Evolutionary conservation across 768 basidiomycete genomes (phyloP).

Genomic region (Calvatia gigantea): DNA sequence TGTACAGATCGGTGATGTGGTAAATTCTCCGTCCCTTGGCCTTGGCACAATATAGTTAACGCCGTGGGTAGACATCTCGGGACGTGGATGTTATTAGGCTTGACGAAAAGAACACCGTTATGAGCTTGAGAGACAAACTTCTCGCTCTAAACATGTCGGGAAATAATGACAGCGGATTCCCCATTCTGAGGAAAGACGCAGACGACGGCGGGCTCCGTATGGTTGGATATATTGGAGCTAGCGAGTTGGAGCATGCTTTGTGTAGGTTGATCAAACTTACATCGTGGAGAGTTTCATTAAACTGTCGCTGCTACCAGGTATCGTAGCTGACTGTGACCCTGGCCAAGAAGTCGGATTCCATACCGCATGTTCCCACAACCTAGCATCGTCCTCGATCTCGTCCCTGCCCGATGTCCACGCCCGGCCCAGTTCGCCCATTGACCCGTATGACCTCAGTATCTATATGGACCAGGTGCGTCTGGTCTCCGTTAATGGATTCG

Average conservation of each 20-base stretch:
- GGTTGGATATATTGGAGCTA: constrained; percentile 88
- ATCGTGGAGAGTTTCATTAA: background rate
- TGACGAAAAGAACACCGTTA: constrained; percentile 74
- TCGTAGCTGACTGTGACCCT: constrained; percentile 65
- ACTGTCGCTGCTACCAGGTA: constrained; percentile 36
- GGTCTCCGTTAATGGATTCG: no score
- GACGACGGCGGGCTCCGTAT: constrained; percentile 54
- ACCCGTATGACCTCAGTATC: constrained; percentile 76
- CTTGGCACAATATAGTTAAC: background rate
- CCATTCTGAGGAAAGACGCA: constrained; percentile 60
- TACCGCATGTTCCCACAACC: constrained; percentile 35
- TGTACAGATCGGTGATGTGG: constrained; percentile 73
- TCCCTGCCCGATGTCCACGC: constrained; percentile 46
- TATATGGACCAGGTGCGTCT: constrained; percentile 83
- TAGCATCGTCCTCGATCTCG: constrained; percentile 55
- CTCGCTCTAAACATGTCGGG: constrained; percentile 52
- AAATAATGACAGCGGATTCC: constrained; percentile 81
- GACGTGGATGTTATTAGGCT: constrained; percentile 68
- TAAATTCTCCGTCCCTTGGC: constrained; percentile 33
- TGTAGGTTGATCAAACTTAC: constrained; percentile 41
- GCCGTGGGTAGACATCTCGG: constrained; percentile 51
- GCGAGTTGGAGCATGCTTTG: constrained; percentile 92
- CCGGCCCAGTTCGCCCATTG: constrained; percentile 26
- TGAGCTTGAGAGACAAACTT: constrained; percentile 69
- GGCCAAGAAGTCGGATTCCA: constrained; percentile 69